These are phyloP conservation scores for Amanita jacksonii DNA, from an alignment of 768 basidiomycete genomes.

Conservation along the genomic window DNA sequence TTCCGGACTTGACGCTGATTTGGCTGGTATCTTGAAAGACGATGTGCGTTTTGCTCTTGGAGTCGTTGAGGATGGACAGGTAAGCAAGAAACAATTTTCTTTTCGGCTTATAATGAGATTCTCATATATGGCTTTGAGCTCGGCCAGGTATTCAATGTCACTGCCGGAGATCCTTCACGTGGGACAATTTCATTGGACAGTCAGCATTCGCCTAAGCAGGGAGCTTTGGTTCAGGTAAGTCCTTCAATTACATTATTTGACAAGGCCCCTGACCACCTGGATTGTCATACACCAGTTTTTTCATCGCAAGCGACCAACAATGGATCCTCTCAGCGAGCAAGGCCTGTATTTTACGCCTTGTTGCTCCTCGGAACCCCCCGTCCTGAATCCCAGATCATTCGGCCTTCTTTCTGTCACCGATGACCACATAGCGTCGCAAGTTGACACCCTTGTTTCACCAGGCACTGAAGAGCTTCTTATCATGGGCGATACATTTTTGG, in stretches of 20 bases:
- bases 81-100: constrained; percentile 13
- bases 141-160: constrained; percentile 44
- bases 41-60: constrained; percentile 50
- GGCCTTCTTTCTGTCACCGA: constrained; percentile 13
- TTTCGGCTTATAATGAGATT: constrained; percentile 1
- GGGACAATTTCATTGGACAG: constrained; percentile 57
- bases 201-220: constrained; percentile 37
- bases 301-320: constrained; percentile 23
- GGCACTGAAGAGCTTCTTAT: constrained; percentile 11
- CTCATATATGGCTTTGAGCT: constrained; percentile 22
- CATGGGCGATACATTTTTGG: constrained; percentile 29
- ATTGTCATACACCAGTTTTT: constrained; percentile 26
- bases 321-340: constrained; percentile 3
- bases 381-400: constrained; percentile 3
- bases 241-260: background rate
- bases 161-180: constrained; percentile 62
- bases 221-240: constrained; percentile 39
- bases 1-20: constrained; percentile 14
- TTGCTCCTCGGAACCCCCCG: background rate
- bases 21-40: constrained; percentile 33
- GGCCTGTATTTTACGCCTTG: constrained; percentile 2
- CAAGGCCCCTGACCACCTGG: too few species aligned
- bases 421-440: background rate
- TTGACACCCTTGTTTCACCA: background rate
- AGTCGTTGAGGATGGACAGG: constrained; percentile 23